phyloP scores from a whole-genome alignment of 768 basidiomycete species.

The Lanmaoa rubissima region DNA sequence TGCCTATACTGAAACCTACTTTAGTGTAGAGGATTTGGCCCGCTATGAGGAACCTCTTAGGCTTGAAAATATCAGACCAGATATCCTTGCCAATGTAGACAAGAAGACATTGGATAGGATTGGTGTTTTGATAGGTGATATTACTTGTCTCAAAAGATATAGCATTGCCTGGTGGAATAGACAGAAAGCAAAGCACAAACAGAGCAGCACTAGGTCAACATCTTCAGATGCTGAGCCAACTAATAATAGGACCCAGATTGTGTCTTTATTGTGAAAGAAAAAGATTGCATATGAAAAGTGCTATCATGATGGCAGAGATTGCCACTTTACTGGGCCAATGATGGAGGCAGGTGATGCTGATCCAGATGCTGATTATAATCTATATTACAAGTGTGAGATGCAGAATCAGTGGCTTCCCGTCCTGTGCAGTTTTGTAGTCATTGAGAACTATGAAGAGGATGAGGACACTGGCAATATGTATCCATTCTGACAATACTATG shows the following conservation, averaged over 20 bases:
- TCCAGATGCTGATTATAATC: too few relatives aligned
- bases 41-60: not conserved
- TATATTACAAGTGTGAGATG: too few relatives aligned
- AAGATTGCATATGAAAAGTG: not conserved
- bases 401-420: too few relatives aligned
- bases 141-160: not conserved
- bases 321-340: not conserved
- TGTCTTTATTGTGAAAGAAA: not conserved
- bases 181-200: too few relatives aligned
- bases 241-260: too few relatives aligned
- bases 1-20: not conserved
- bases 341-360: not conserved
- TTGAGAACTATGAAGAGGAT: not conserved
- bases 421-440: not conserved
- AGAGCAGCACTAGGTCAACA: too few relatives aligned
- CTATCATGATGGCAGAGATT: not conserved
- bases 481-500: not conserved
- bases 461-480: not conserved
- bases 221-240: too few relatives aligned
- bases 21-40: not conserved
- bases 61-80: not conserved
- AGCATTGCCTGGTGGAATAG: too few relatives aligned
- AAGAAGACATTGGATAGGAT: not conserved
- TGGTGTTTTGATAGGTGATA: not conserved
- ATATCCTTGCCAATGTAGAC: not conserved